Percentiles rank a stretch among this genome's conserved stretches.
Conservation (phyloP, 345 rosid genomes). For the Eucalyptus victrix region DNA sequence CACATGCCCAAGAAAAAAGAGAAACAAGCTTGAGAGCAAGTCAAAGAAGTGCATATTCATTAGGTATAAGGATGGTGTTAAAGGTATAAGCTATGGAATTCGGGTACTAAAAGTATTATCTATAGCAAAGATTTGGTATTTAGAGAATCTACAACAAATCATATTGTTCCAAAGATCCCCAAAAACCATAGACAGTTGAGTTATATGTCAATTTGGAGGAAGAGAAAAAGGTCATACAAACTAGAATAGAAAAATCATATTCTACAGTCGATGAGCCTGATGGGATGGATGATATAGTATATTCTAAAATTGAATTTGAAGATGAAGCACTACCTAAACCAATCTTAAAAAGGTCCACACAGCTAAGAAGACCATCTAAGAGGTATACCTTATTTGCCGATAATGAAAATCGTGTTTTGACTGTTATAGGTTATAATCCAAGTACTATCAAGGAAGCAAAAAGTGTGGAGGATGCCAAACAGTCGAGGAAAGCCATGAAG, state of each 20-base stretch:
- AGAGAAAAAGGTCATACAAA: too few species aligned
- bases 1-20: too few species aligned
- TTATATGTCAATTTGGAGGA: too few species aligned
- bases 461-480: background rate
- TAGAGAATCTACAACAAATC: too few species aligned
- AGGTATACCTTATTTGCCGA: background rate
- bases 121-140: too few species aligned
- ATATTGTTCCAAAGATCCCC: too few species aligned
- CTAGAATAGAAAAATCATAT: background rate
- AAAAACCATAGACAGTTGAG: too few species aligned
- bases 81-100: too few species aligned
- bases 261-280: background rate
- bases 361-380: background rate
- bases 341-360: background rate
- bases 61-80: too few species aligned
- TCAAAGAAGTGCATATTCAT: too few species aligned
- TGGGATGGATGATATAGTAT: background rate
- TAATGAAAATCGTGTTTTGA: background rate
- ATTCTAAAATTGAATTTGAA: background rate
- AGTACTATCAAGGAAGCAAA: background rate
- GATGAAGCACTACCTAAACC: background rate
- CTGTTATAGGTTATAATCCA: background rate
- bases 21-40: too few species aligned
- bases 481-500: background rate
- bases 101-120: too few species aligned